Percentiles rank a stretch among this genome's conserved stretches.
Evolutionary conservation across 2,329 filamentous ascomycete species (phyloP).

Genomic region (Aspergillus versicolor): DNA sequence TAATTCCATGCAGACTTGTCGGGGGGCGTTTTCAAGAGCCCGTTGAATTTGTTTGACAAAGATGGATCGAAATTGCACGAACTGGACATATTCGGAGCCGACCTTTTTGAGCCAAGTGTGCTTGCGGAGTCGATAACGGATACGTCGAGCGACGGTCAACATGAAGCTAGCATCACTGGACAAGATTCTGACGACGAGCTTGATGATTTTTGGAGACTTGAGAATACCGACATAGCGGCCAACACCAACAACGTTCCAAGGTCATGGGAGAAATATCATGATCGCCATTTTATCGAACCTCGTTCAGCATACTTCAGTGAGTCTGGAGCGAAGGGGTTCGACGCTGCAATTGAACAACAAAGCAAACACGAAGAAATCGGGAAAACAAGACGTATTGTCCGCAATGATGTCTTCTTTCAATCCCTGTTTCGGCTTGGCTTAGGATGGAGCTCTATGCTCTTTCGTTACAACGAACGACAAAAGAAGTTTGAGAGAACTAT

Average conservation of each 20-base stretch:
- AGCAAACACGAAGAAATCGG: conserved; percentile 19
- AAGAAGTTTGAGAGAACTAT: conserved; percentile 42
- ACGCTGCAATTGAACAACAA: conserved; percentile 36
- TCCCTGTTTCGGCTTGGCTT: conserved; percentile 42
- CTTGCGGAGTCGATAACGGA: conserved; percentile 20
- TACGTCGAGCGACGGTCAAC: conserved; percentile 20
- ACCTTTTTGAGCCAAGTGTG: conserved; percentile 21
- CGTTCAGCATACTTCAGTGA: conserved; percentile 45
- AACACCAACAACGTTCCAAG: conserved; percentile 22
- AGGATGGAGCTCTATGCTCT: conserved; percentile 46
- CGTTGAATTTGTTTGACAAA: conserved; percentile 22
- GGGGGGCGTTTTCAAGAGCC: conserved; percentile 24
- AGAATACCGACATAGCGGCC: conserved; percentile 20
- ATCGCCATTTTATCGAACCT: conserved; percentile 31
- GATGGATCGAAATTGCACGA: conserved; percentile 29
- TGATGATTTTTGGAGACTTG: conserved; percentile 38
- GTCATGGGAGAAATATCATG: conserved; percentile 45
- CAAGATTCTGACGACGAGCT: conserved; percentile 20
- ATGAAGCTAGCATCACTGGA: conserved; percentile 21
- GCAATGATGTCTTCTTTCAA: conserved; percentile 39
- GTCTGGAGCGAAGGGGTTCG: conserved; percentile 40
- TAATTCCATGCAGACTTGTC: conserved; percentile 22
- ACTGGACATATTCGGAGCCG: conserved; percentile 33
- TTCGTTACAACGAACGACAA: conserved; percentile 38
- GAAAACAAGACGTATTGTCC: conserved; percentile 32